A percentile compares a stretch with the other conserved stretches of the same genome.
Evolutionary conservation across 176 grass and related monocot species (phyloP).

Genomic region (Ampelocalamus luodianensis): DNA sequence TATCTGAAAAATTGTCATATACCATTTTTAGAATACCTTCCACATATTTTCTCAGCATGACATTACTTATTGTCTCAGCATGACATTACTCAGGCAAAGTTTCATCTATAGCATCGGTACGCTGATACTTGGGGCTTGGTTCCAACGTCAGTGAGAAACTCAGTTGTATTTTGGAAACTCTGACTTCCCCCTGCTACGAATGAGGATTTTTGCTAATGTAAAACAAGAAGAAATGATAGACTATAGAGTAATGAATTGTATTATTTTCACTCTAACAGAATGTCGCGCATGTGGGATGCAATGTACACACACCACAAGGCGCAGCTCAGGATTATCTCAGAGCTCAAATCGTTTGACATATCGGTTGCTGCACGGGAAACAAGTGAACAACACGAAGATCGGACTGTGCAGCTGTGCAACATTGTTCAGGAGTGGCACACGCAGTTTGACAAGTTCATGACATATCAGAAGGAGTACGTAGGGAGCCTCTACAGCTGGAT

Average conservation of each 20-base stretch:
- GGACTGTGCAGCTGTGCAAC: conserved; percentile 56
- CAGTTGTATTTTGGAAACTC: background rate
- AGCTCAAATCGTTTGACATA: conserved; percentile 61
- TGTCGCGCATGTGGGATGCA: conserved; percentile 72
- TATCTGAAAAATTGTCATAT: background rate
- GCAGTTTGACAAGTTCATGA: conserved; percentile 65
- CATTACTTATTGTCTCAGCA: conserved; percentile 14
- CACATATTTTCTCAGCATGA: conserved; percentile 15
- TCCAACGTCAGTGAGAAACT: background rate
- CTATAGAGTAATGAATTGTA: background rate
- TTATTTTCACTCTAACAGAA: conserved; percentile 52
- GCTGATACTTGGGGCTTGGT: background rate
- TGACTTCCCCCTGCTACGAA: background rate
- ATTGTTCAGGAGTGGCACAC: conserved; percentile 63
- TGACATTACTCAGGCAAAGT: background rate
- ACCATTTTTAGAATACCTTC: background rate
- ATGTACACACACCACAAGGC: conserved; percentile 59
- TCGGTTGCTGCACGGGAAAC: conserved; percentile 51
- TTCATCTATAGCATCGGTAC: background rate
- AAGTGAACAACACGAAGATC: conserved; percentile 62
- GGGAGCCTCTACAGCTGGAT: conserved; percentile 68
- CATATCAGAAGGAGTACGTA: conserved; percentile 64
- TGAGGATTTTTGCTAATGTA: background rate
- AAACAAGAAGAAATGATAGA: background rate
- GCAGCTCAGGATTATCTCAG: conserved; percentile 58